Evolutionary conservation across 2,329 filamentous ascomycete species (phyloP).

Genomic region (Pestalotiopsis sp.): DNA sequence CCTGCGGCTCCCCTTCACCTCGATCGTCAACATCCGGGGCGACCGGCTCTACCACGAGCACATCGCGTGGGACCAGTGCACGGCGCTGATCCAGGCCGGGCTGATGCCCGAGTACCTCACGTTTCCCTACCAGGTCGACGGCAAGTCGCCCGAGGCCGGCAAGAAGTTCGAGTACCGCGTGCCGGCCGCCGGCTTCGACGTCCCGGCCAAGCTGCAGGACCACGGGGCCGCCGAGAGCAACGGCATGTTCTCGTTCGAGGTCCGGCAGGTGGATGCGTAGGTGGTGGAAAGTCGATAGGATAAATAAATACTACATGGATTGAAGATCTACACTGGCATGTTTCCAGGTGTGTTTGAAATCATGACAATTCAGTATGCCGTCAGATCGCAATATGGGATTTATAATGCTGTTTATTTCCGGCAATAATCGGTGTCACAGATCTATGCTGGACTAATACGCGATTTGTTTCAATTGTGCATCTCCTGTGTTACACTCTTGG

Average conservation of each 20-base stretch:
- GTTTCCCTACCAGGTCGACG: conserved; percentile 58
- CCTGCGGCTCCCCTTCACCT: conserved; percentile 64
- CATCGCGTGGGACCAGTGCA: conserved; percentile 71
- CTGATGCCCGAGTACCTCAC: conserved; percentile 67
- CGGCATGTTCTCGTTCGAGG: conserved; percentile 47
- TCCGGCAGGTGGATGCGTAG: conserved; percentile 10
- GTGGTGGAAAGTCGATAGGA: background rate
- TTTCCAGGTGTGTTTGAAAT: background rate
- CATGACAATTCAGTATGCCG: no score
- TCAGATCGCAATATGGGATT: no score
- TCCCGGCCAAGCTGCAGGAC: conserved; percentile 49
- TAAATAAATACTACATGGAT: background rate
- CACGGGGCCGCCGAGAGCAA: conserved; percentile 58
- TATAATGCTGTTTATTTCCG: no score
- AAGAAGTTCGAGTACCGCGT: conserved; percentile 57
- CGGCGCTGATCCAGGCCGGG: conserved; percentile 62
- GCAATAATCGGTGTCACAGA: no score
- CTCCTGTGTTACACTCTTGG: no score
- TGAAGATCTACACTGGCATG: background rate
- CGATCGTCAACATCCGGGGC: conserved; percentile 69
- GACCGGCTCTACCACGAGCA: conserved; percentile 72
- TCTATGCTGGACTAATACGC: no score
- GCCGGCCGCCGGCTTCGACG: conserved; percentile 62
- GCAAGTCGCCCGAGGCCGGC: conserved; percentile 32
- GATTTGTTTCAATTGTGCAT: no score